These are phyloP conservation scores for Paraphoma chrysanthemicola DNA, from an alignment of 2,329 filamentous ascomycete genomes.

Conservation along the genomic window DNA sequence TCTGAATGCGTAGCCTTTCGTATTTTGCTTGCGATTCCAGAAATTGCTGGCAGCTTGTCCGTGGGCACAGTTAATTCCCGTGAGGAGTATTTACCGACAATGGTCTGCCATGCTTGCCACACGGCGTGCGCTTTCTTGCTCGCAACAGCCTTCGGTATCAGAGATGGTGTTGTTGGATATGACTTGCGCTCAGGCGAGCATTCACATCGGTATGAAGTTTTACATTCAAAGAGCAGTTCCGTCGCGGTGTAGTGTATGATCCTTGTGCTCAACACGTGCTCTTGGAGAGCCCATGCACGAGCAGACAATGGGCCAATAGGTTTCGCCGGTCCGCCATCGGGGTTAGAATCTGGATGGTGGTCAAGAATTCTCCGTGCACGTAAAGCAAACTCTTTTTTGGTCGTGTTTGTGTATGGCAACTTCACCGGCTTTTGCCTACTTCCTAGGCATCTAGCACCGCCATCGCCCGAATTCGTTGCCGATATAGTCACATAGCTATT, in stretches of 20 bases:
- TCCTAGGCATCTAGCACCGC: slow-evolving; percentile 24
- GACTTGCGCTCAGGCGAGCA: slow-evolving; percentile 36
- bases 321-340: slow-evolving; percentile 28
- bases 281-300: slow-evolving; percentile 43
- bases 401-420: slow-evolving; percentile 34
- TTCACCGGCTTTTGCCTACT: slow-evolving; percentile 36
- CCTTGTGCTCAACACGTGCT: slow-evolving; percentile 41
- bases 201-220: slow-evolving; percentile 41
- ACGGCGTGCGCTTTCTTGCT: slow-evolving; percentile 27
- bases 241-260: slow-evolving; percentile 42
- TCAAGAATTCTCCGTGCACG: slow-evolving; percentile 33
- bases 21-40: slow-evolving; percentile 43
- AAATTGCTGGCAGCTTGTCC: slow-evolving; percentile 44
- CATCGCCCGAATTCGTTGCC: slow-evolving; percentile 32
- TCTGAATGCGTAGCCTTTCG: slow-evolving; percentile 33
- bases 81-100: slow-evolving; percentile 39
- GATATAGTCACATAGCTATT: slow-evolving; percentile 42
- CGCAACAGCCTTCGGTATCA: slow-evolving; percentile 41
- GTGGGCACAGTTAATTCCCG: slow-evolving; percentile 32
- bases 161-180: slow-evolving; percentile 36
- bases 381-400: slow-evolving; percentile 30
- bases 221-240: slow-evolving; percentile 46
- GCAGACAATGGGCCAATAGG: slow-evolving; percentile 32
- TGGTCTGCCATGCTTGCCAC: slow-evolving; percentile 41
- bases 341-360: slow-evolving; percentile 35